Evolutionary conservation across 2,329 filamentous ascomycete genomes (phyloP), one percentile per base, ranked within the genome.

Genomic region (Fusarium sp.): DNA sequence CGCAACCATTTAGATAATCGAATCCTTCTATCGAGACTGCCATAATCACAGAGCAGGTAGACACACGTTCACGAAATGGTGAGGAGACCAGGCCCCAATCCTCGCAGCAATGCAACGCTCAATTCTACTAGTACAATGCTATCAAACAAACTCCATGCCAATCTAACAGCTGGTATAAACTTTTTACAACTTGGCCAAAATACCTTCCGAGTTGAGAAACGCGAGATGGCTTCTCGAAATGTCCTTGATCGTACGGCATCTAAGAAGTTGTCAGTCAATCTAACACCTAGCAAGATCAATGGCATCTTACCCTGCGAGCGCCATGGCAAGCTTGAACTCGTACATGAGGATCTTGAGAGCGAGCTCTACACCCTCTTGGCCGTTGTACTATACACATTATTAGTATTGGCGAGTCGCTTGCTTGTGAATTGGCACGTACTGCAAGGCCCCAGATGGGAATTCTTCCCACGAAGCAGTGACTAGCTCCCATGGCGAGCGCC

Each of bases 371-470:
- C 74, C 81, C 54, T 83, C 80, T 3, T 78, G 79, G 17, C 76
- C 75, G 10, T 75, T 78, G 37, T 78, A 76, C 82, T 76, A 54
- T 61, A 14, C 2, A 14, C 14, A 22, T 43, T 12, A 11, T 60
- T 25, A 65, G 15, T 32, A 43, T 32, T 10, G 5, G 33, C 5
- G n/a, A 25, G 27, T 17, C 11, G 22, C 3, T 8, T 11, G 2
- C 20, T 5, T 6, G 10, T 32, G 25, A 6, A 35, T 30, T 20
- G 5, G 2, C 10, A 77, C 74, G 43, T 63, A 78, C 74, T 14
- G 69, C 74, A 3, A 83, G 79, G 6, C 85, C 74, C 25, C 84
- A 86, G 3, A 87, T 74, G n/a, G 85, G 72, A 12, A 82, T 79
- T 25, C 76, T 71, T 15, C 78, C 75, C 1, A 75, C 69, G 17